Evolutionary conservation across 2,329 filamentous ascomycete species (phyloP).

Genomic region (Aotearoamyces nothofagi): DNA sequence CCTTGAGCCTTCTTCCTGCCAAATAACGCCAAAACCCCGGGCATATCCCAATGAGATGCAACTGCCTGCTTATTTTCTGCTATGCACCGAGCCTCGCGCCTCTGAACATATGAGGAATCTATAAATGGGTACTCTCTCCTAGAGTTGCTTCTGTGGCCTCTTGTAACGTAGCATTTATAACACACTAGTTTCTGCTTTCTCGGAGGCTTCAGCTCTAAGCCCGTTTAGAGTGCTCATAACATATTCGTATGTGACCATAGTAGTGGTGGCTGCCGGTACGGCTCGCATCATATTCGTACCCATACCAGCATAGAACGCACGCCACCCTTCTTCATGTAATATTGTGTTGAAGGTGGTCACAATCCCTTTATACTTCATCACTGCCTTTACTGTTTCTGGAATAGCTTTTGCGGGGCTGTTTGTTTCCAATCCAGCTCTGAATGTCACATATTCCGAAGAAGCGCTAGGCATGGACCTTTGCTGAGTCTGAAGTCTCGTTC

Average conservation of each 20-base stretch:
- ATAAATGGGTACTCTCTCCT: not conserved
- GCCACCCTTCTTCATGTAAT: constrained; percentile 81
- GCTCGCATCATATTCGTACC: constrained; percentile 96
- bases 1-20: too few relatives aligned
- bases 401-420: constrained; percentile 9
- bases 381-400: constrained; percentile 18
- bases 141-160: not conserved
- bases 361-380: constrained; percentile 55
- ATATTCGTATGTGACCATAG: constrained; percentile 93
- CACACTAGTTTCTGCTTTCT: not conserved
- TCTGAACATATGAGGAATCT: not conserved
- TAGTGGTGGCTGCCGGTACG: constrained; percentile 89
- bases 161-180: not conserved
- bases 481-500: constrained; percentile 88
- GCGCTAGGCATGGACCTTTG: constrained; percentile 50
- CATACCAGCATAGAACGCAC: constrained; percentile 92
- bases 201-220: constrained; percentile 10
- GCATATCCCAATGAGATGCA: too few relatives aligned
- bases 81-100: not conserved
- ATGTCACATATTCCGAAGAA: constrained; percentile 33
- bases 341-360: constrained; percentile 74
- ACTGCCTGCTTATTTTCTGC: too few relatives aligned
- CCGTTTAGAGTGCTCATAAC: constrained; percentile 22
- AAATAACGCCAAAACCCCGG: too few relatives aligned
- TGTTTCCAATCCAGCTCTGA: constrained; percentile 16